These are phyloP conservation scores for Aspergillus chevalieri DNA, from an alignment of 2,329 filamentous ascomycete genomes.

Conservation along the genomic window DNA sequence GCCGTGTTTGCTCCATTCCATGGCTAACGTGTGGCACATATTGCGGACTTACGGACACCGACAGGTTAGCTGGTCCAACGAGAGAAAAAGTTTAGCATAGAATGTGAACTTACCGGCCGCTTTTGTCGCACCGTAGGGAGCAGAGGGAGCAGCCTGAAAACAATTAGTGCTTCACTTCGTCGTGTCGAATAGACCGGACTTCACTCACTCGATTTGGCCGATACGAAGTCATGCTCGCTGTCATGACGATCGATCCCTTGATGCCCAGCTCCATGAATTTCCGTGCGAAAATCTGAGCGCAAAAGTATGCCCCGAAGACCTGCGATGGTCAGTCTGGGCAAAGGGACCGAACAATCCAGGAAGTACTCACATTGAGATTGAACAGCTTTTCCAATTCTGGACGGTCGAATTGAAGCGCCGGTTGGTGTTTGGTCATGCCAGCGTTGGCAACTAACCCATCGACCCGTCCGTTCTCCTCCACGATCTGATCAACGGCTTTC, in stretches of 20 bases:
- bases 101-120: conserved; percentile 25
- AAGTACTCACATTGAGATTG: conserved; percentile 36
- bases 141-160: conserved; percentile 43
- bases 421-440: conserved; percentile 43
- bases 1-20: conserved; percentile 45
- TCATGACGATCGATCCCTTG: conserved; percentile 39
- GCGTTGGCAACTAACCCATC: conserved; percentile 41
- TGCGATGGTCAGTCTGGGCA: not conserved
- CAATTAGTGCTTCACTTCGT: not conserved
- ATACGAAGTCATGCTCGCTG: conserved; percentile 45
- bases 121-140: conserved; percentile 44
- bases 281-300: conserved; percentile 23
- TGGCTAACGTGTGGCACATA: conserved; percentile 33
- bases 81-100: not conserved
- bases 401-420: conserved; percentile 40
- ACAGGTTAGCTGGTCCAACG: not conserved
- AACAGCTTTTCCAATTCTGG: conserved; percentile 38
- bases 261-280: conserved; percentile 38
- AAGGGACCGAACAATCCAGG: not conserved
- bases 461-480: conserved; percentile 34
- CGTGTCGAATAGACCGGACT: too few species aligned
- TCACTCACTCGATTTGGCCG: conserved; percentile 37
- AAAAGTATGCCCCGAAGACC: conserved; percentile 26
- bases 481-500: conserved; percentile 37
- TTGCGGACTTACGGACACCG: conserved; percentile 12